Base-by-base conservation (phyloP, 2,329 filamentous ascomycete species). In the Fusarium sp. region DNA sequence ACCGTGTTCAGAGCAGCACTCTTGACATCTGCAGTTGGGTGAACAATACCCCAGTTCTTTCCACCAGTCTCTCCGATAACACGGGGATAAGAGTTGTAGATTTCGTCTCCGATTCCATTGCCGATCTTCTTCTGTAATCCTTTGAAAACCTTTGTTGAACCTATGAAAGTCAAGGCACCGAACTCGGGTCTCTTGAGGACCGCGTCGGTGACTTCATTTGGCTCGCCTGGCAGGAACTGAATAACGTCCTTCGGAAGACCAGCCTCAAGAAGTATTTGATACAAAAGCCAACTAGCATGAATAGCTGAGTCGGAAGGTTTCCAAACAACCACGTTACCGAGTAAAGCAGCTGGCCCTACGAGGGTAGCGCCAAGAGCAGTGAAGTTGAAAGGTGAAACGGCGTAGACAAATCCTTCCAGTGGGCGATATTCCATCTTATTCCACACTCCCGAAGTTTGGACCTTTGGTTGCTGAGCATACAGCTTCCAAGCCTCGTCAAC, bases 11-110 rank as follows among this genome's bases (percentile, higher is more conserved):
- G 43, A 1, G 66, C 63, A 3, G 67, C 67, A 6, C 56, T 70
- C 52, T 69, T 67, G 20, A 70, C 18, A 6, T 69, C 56, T 13
- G 67, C 63, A 0, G 63, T 58, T 9, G 66, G 36, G 11, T 85
- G 83, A 36, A 86, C 64, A 18, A 86, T 72, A 39, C 83, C 82
- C 76, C 85, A 85, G 74, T 85, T 85, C 80, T 85, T 85, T 49
- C 83, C 83, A 2, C 81, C 80, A 1, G 83, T 85, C 76, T 85
- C 83, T 54, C 82, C 83, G 4, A 85, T 80, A 29, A 85, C 75
- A 3, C 82, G 76, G 1, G 83, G 83, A 71, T 75, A 80, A 0
- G 67, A 70, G 40, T 78, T 74, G 35, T 70, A 71, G 11, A 66
- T 49, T 18, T 74, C 70, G 52, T 79, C 80, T 4, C 68, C 76